Base-by-base conservation (phyloP, 2,329 filamentous ascomycete genomes). In the Ilyonectria robusta region DNA sequence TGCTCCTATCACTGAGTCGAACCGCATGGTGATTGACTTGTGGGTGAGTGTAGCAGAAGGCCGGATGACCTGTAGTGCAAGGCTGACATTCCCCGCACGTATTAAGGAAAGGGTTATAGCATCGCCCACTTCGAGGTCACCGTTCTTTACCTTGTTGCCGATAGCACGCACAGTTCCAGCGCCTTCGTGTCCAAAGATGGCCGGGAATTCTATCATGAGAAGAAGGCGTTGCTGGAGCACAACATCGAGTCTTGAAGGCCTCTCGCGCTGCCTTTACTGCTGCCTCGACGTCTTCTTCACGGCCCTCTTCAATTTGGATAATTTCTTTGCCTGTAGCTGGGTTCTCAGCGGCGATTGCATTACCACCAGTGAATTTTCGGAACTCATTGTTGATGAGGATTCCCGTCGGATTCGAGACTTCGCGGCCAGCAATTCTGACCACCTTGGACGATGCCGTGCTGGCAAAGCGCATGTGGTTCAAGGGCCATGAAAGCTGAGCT, bases 221-320 rank as follows among this genome's bases (percentile, higher is more conserved):
- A 23, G 23, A 23, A 23, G 23, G 23, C 23, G 3, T 23, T 23
- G 23, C 2, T 23, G 23, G 4, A 23, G 23, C 23, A 23, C 23
- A 23, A 23, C 23, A 23, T 23, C 23, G 93, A 21, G 21, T 58
- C 9, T 37, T 23, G 53, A 65, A 59, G 2, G 62, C 62, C n/a
- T 46, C 35, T 19, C 62, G 40, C n/a, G 62, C 62, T 17, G 62
- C 62, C 47, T 59, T 44, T 19, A 65, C 62, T n/a, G 62, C 62
- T 13, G 44, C 54, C 29, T 65, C 62, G 19, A 65, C 62, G 53
- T 65, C 62, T 9, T 42, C 37, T 10, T 58, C 61, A 9, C 51
- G 35, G 33, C 62, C 50, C 15, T 47, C 51, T 15, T 60, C 35
- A 21, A 42, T 21, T 17, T 26, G 51, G 15, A 56, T 17, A 40